phyloP scores from a whole-genome alignment of 495 filamentous ascomycete species.

The Corynascus novoguineensis region DNA sequence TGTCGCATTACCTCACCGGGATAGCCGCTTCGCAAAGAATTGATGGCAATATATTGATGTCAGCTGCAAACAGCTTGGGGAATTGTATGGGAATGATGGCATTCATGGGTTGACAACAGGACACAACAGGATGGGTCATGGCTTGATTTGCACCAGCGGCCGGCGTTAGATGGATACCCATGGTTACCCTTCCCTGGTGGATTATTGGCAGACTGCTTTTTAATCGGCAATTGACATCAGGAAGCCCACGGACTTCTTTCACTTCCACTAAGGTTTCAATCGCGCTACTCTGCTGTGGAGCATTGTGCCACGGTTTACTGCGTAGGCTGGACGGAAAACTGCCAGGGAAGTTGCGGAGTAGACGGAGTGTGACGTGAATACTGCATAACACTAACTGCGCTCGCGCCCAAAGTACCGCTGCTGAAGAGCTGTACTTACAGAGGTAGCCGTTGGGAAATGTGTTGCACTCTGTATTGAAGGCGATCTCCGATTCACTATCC shows the following conservation, averaged over 20 bases:
- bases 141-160: background rate
- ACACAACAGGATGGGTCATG: background rate
- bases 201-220: background rate
- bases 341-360: too few relatives aligned
- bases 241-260: background rate
- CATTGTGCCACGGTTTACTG: too few relatives aligned
- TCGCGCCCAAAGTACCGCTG: too few relatives aligned
- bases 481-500: too few relatives aligned
- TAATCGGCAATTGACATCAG: background rate
- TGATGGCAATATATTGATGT: background rate
- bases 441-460: too few relatives aligned
- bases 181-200: background rate
- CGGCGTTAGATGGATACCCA: slow-evolving; percentile 24
- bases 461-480: too few relatives aligned
- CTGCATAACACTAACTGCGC: too few relatives aligned
- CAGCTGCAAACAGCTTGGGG: background rate
- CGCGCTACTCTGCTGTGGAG: background rate
- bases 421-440: too few relatives aligned
- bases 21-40: background rate
- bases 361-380: too few relatives aligned
- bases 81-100: background rate
- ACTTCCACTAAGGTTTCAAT: background rate
- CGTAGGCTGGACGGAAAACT: too few relatives aligned
- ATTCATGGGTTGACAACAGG: background rate
- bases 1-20: background rate